These are phyloP conservation scores for Lolium rigidum DNA, from an alignment of 176 grass and related monocot genomes.

Conservation along the genomic window DNA sequence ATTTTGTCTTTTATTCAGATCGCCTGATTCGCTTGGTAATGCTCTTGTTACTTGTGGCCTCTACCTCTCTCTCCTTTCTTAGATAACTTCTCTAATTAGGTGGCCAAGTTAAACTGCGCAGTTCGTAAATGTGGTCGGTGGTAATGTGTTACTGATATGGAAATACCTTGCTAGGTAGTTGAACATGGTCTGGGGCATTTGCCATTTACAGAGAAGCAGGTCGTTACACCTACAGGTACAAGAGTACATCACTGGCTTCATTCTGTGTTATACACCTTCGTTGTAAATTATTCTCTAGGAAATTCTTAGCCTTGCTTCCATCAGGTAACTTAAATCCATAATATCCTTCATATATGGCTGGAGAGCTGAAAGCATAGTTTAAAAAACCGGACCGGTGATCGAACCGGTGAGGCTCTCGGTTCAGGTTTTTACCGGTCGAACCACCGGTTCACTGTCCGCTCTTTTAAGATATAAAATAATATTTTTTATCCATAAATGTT, in stretches of 20 bases:
- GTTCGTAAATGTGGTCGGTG: conserved; percentile 27
- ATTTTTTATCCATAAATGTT: too few relatives aligned
- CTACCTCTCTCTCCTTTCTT: background rate
- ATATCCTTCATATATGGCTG: conserved; percentile 16
- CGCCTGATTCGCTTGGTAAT: conserved; percentile 87
- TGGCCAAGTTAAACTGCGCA: conserved; percentile 17
- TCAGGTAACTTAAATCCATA: conserved; percentile 9
- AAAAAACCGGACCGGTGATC: too few relatives aligned
- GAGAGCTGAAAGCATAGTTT: background rate
- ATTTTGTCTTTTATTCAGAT: conserved; percentile 99
- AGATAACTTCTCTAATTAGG: background rate
- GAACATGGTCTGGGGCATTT: conserved; percentile 92
- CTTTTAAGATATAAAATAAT: too few relatives aligned
- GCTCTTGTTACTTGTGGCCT: conserved; percentile 30
- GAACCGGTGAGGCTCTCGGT: too few relatives aligned
- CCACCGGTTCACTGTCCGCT: too few relatives aligned
- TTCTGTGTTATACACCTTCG: conserved; percentile 3
- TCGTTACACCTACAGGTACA: conserved; percentile 84
- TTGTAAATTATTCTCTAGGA: background rate
- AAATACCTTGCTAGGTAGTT: conserved; percentile 72
- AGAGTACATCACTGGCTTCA: conserved; percentile 26
- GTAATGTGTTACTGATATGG: conserved; percentile 31
- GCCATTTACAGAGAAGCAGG: conserved; percentile 95
- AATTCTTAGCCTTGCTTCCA: background rate
- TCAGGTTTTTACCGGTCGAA: too few relatives aligned